A percentile compares a stretch with the other conserved stretches of the same genome.
Evolutionary conservation across 2,329 filamentous ascomycete genomes (phyloP).

Genomic region (Fusarium lyarnte): DNA sequence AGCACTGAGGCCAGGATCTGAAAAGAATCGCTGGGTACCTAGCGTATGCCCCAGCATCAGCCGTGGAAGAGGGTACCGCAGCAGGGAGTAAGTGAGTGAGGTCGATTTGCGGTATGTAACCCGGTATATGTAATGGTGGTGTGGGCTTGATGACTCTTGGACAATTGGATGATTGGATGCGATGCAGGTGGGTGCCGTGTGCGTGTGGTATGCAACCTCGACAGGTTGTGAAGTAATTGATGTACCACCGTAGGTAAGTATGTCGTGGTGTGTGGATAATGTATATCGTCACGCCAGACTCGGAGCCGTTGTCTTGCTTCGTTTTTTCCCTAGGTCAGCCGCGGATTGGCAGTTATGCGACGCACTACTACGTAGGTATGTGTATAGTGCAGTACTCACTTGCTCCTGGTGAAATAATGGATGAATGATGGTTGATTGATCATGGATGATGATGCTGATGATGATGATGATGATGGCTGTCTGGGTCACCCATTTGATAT

Average conservation of each 20-base stretch:
- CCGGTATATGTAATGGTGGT: constrained; percentile 19
- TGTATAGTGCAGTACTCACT: constrained; percentile 6
- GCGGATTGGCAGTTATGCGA: constrained; percentile 12
- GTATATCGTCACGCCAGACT: constrained; percentile 20
- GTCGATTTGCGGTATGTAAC: constrained; percentile 28
- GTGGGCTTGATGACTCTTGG: constrained; percentile 13
- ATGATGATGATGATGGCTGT: constrained; percentile 5
- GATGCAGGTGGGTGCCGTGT: neutral
- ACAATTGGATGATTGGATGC: neutral
- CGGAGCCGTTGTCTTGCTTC: constrained; percentile 30
- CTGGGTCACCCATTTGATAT: constrained; percentile 9
- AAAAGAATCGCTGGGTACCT: constrained; percentile 4
- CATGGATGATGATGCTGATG: constrained; percentile 35
- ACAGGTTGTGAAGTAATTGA: neutral
- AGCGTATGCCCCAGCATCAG: constrained; percentile 5
- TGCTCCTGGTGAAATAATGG: neutral
- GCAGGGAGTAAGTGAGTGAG: constrained; percentile 4
- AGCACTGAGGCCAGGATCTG: constrained; percentile 16
- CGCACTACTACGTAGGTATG: neutral
- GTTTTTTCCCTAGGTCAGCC: constrained; percentile 26
- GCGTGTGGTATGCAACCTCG: neutral
- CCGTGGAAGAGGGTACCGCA: constrained; percentile 20
- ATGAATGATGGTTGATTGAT: constrained; percentile 29
- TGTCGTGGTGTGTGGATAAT: constrained; percentile 5
- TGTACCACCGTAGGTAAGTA: neutral